Base-by-base conservation (phyloP, 2,329 filamentous ascomycete species). In the Akanthomyces dipterigenus region DNA sequence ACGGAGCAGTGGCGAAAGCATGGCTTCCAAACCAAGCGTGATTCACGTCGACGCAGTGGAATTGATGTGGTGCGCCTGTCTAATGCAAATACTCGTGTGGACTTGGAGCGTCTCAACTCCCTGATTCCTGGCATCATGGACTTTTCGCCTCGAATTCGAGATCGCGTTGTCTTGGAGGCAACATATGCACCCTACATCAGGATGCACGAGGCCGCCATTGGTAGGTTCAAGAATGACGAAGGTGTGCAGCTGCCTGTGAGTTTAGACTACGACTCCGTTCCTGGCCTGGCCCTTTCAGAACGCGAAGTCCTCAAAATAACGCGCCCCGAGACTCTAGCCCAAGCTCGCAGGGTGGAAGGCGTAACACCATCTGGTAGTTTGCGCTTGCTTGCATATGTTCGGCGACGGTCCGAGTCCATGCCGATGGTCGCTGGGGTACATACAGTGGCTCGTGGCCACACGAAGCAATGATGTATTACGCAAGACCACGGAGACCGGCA, bases 271-370 rank as follows among this genome's bases (percentile, higher is more conserved):
- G 80, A 85, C 48, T 68, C 74, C 14, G 81, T 99, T 0, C 78
- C 82, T 38, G 92, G 92, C 0, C 78, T 99, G 57, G 92, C 90
- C 61, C 82, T 86, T 42, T 92, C 91, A 62, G 95, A 98, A 77
- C 88, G 84, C 73, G 80, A 85, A 31, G 82, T 88, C 4, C 78
- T 99, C 40, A 82, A 83, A 62, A 77, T 80, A 2, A 89, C 91
- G 1, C 79, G 85, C 56, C 95, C 95, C 0, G 91, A 96, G 74
- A 96, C 85, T 63, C 80, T 99, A 24, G 93, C 91, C 0, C 95
- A 97, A 81, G 93, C 93, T 36, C 82, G 91, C 54, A 79, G 95
- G 16, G 85, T 97, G 12, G 95, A 99, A 74, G 93, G 93, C 4
- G 78, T 88, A 64, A 88, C 85, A 22, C 85, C 86, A 0, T 77